Evolutionary conservation across 306 rosid species (phyloP).

Genomic region (Quercus cerris): DNA sequence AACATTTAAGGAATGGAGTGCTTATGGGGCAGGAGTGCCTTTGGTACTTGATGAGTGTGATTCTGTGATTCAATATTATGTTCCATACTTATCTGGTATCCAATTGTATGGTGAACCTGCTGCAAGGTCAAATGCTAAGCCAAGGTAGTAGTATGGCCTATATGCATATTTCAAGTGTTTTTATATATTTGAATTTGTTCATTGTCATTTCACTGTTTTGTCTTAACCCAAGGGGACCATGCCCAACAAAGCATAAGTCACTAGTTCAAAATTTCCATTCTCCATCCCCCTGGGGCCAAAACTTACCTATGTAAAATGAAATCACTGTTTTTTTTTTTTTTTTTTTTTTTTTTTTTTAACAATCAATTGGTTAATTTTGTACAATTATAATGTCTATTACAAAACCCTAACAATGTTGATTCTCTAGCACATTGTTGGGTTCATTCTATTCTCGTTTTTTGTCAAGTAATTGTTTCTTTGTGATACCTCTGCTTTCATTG

Average conservation of each 20-base stretch:
- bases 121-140: constrained; percentile 38
- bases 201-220: neutral
- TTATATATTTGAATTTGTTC: constrained; percentile 1
- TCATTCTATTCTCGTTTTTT: neutral
- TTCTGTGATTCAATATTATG: constrained; percentile 82
- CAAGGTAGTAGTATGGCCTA: constrained; percentile 47
- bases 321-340: no score
- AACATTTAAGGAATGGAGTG: constrained; percentile 90
- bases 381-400: no score
- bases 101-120: constrained; percentile 68
- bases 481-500: neutral
- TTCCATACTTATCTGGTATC: constrained; percentile 87
- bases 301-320: no score
- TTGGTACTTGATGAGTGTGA: constrained; percentile 62
- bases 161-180: neutral
- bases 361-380: no score
- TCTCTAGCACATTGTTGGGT: no score
- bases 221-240: no score
- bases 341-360: no score
- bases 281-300: no score
- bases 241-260: no score
- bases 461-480: neutral
- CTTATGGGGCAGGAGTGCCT: constrained; percentile 93
- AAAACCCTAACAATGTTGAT: no score
- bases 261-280: neutral